phyloP scores from a whole-genome alignment of 257 asterid species.

The Salvia splendens region DNA sequence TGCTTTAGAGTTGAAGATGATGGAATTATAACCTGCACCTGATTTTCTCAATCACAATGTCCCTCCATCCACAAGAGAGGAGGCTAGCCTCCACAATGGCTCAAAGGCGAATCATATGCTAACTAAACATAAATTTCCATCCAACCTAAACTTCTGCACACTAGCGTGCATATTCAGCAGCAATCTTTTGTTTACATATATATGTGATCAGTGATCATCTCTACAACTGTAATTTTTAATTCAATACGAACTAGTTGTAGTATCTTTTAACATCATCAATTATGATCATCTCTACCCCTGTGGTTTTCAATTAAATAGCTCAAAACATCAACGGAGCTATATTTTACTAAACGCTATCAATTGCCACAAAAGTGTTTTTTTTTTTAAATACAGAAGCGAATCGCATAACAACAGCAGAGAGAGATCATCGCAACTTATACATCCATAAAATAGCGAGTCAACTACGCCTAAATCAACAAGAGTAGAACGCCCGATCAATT shows the following conservation, averaged over 20 bases:
- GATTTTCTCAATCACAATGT: constrained; percentile 25
- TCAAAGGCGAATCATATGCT: not conserved
- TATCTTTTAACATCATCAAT: not conserved
- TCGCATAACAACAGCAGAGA: constrained; percentile 2
- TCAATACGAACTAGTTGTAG: not conserved
- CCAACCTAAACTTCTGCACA: not conserved
- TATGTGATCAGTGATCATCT: not conserved
- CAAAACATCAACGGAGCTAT: too few relatives aligned
- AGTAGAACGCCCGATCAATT: not conserved
- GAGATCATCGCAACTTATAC: constrained; percentile 1
- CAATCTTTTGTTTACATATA: not conserved
- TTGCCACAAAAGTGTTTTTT: not conserved
- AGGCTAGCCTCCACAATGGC: constrained; percentile 15
- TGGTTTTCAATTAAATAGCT: not conserved
- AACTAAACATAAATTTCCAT: constrained; percentile 15
- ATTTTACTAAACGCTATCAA: not conserved
- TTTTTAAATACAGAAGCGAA: too few relatives aligned
- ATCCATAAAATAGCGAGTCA: constrained; percentile 10
- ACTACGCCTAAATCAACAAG: constrained; percentile 6
- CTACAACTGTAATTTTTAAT: not conserved
- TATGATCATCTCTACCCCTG: not conserved
- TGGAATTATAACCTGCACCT: constrained; percentile 57
- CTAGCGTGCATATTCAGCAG: constrained; percentile 1
- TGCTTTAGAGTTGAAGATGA: constrained; percentile 47
- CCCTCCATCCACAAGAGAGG: constrained; percentile 17